Evolutionary conservation across 2,329 filamentous ascomycete genomes (phyloP).

Genomic region (Penicillium sp.): DNA sequence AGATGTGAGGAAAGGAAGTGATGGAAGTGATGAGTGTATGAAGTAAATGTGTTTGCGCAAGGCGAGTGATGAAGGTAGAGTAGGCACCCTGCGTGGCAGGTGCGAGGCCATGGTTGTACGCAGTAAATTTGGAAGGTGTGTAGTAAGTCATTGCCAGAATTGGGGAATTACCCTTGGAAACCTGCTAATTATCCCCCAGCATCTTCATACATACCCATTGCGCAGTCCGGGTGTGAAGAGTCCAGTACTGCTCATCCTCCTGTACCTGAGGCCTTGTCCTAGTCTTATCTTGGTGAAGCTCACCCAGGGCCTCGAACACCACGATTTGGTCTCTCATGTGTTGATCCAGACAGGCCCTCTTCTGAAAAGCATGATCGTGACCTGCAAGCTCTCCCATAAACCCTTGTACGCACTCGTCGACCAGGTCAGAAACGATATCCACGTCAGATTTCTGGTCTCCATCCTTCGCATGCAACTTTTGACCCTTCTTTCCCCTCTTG

Average conservation of each 20-base stretch:
- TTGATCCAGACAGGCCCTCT: constrained; percentile 48
- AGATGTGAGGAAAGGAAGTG: constrained; percentile 10
- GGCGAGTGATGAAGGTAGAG: no score
- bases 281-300: constrained; percentile 18
- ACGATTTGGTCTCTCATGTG: constrained; percentile 56
- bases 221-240: constrained; percentile 42
- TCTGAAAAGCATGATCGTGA: neutral
- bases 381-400: constrained; percentile 43
- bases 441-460: constrained; percentile 3
- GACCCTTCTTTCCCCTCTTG: neutral
- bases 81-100: neutral
- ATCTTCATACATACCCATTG: constrained; percentile 43
- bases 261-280: constrained; percentile 9
- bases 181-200: constrained; percentile 12
- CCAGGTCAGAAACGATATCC: constrained; percentile 33
- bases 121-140: neutral
- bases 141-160: neutral
- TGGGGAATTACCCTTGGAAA: neutral
- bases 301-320: constrained; percentile 54
- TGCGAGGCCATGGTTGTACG: neutral
- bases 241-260: constrained; percentile 32
- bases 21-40: no score
- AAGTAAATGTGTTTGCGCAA: no score
- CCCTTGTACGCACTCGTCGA: constrained; percentile 42
- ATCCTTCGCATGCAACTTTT: neutral